Evolutionary conservation across 495 filamentous ascomycete species (phyloP).

Genomic region (Hypoxylon rickii): DNA sequence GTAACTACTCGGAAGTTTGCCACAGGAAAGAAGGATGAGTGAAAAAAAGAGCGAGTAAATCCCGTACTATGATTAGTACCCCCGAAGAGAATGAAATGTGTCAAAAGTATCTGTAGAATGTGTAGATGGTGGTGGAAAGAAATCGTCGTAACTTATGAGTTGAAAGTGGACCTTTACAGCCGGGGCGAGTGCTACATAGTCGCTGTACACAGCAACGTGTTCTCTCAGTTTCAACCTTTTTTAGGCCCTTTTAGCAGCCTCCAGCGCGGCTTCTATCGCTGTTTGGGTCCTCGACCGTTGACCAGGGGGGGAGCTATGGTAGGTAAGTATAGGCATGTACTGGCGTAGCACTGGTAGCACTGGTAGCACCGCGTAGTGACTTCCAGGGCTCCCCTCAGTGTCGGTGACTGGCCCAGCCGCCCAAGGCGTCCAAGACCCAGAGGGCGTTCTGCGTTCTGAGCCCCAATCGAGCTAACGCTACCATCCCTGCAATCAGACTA

Average conservation of each 20-base stretch:
- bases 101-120: background rate
- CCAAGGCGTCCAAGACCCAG: too few relatives aligned
- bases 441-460: too few relatives aligned
- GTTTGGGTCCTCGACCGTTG: constrained; percentile 10
- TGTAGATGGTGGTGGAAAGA: constrained; percentile 26
- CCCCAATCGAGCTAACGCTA: constrained; percentile 17
- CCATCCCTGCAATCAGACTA: constrained; percentile 8
- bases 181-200: background rate
- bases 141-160: constrained; percentile 28
- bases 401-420: too few relatives aligned
- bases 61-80: background rate
- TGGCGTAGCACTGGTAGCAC: too few relatives aligned
- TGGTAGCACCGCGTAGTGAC: too few relatives aligned
- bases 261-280: constrained; percentile 17
- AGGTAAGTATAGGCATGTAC: too few relatives aligned
- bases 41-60: background rate
- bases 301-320: too few relatives aligned
- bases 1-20: constrained; percentile 14
- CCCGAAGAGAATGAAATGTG: constrained; percentile 17
- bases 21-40: constrained; percentile 13
- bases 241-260: constrained; percentile 1
- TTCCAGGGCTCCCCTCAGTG: too few relatives aligned
- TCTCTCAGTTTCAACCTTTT: constrained; percentile 35
- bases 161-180: constrained; percentile 18
- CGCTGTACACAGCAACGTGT: constrained; percentile 38